Conservation (phyloP, 1,139 yeast genomes). For the Meyerozyma athensensis region DNA sequence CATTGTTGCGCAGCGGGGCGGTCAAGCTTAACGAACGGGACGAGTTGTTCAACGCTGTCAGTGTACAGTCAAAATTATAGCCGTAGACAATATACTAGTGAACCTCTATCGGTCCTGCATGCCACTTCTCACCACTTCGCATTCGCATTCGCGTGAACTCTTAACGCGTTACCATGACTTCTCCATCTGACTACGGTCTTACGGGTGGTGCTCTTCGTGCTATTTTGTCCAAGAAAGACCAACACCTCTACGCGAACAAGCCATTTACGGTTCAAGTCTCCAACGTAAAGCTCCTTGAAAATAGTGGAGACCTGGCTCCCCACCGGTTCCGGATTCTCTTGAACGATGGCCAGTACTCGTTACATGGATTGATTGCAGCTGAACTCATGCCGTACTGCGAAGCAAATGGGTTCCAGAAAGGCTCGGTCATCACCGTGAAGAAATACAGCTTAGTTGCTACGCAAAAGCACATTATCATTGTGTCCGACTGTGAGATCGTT, state of each 20-base stretch:
- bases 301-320: conserved; percentile 31
- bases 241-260: conserved; percentile 5
- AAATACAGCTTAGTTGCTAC: conserved; percentile 45
- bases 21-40: conserved; percentile 40
- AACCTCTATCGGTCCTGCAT: background rate
- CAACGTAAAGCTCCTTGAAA: conserved; percentile 41
- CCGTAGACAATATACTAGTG: background rate
- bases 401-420: conserved; percentile 35
- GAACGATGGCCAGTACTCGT: conserved; percentile 59
- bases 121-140: background rate
- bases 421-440: conserved; percentile 31
- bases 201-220: conserved; percentile 9
- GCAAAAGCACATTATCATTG: conserved; percentile 51
- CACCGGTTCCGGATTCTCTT: conserved; percentile 53
- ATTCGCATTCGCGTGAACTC: background rate
- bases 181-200: conserved; percentile 15
- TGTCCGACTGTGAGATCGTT: conserved; percentile 48
- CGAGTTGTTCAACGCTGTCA: conserved; percentile 41
- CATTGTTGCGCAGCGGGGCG: conserved; percentile 64
- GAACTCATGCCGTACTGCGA: conserved; percentile 49
- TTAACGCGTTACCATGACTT: conserved; percentile 17
- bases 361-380: conserved; percentile 66
- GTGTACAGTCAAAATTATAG: conserved; percentile 37
- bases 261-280: conserved; percentile 46
- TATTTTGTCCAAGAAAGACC: conserved; percentile 2